Percentiles rank a stretch among this genome's conserved stretches.
Evolutionary conservation across 2,329 filamentous ascomycete species (phyloP).

Genomic region (Penicillium nordicum): DNA sequence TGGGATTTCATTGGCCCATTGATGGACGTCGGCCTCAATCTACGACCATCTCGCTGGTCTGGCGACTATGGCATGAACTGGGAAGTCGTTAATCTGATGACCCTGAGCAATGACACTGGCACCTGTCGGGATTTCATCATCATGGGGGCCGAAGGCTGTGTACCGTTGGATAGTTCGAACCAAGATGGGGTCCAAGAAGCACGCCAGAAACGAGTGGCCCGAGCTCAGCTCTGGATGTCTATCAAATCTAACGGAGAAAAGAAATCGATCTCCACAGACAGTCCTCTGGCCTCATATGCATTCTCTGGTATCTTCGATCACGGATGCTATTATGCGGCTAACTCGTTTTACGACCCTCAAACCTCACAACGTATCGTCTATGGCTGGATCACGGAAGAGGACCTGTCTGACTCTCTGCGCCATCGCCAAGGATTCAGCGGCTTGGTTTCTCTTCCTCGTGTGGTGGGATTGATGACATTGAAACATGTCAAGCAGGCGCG

Average conservation of each 20-base stretch:
- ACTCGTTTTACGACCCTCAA: conserved; percentile 48
- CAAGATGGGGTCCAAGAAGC: conserved; percentile 7
- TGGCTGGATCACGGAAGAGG: conserved; percentile 53
- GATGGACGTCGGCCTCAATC: conserved; percentile 40
- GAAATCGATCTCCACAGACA: neutral
- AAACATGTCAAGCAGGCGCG: conserved; percentile 38
- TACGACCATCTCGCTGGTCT: conserved; percentile 45
- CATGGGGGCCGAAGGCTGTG: conserved; percentile 47
- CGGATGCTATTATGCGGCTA: conserved; percentile 50
- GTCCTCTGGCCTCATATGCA: conserved; percentile 32
- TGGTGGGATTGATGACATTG: conserved; percentile 42
- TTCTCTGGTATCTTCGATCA: conserved; percentile 50
- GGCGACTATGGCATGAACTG: conserved; percentile 53
- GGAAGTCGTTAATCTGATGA: conserved; percentile 50
- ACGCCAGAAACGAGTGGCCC: conserved; percentile 23
- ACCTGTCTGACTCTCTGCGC: conserved; percentile 44
- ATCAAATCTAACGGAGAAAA: conserved; percentile 26
- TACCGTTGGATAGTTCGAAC: conserved; percentile 8
- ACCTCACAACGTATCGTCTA: conserved; percentile 44
- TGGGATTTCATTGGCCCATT: conserved; percentile 49
- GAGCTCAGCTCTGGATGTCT: conserved; percentile 47
- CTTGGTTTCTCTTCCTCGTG: conserved; percentile 47
- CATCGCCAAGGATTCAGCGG: conserved; percentile 51
- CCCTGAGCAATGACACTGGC: conserved; percentile 33
- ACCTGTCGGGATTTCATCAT: conserved; percentile 42